Evolutionary conservation across 371 early-diverging fungal species (phyloP).

Genomic region (Mucor velutinosus): DNA sequence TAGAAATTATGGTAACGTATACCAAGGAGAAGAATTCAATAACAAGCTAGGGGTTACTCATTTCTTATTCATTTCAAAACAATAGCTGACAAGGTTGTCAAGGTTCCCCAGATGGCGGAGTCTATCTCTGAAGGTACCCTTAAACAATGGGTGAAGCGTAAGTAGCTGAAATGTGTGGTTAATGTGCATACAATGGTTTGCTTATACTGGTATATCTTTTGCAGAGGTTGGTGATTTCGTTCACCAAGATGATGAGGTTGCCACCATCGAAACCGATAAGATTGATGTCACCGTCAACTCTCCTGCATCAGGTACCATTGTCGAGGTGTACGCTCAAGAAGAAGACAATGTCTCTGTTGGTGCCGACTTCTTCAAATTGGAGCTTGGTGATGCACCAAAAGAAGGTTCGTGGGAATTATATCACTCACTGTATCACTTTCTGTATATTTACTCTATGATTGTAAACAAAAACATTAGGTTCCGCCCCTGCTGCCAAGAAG

Average conservation of each 20-base stretch:
- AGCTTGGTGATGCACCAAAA: constrained; percentile 74
- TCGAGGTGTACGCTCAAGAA: constrained; percentile 85
- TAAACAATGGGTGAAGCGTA: constrained; percentile 94
- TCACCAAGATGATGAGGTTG: constrained; percentile 91
- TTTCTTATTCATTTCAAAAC: neutral
- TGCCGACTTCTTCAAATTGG: constrained; percentile 90
- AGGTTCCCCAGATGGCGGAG: constrained; percentile 96
- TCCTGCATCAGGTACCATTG: constrained; percentile 86
- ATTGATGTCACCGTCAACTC: constrained; percentile 96
- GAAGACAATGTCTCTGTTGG: constrained; percentile 94
- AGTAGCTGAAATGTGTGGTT: constrained; percentile 21
- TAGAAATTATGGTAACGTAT: constrained; percentile 46
- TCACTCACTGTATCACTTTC: neutral
- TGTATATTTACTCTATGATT: neutral
- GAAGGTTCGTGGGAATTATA: constrained; percentile 49
- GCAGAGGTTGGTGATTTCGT: constrained; percentile 95
- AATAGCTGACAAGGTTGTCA: constrained; percentile 78
- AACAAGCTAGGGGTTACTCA: neutral
- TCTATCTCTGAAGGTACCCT: constrained; percentile 97
- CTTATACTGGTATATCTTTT: neutral
- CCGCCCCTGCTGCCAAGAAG: constrained; percentile 47
- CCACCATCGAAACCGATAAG: constrained; percentile 98
- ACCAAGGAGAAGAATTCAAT: neutral
- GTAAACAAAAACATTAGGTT: constrained; percentile 23
- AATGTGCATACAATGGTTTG: neutral